Evolutionary conservation across 768 basidiomycete species (phyloP), one percentile per base, ranked within the genome.

Genomic region (Tulasnella sp.): DNA sequence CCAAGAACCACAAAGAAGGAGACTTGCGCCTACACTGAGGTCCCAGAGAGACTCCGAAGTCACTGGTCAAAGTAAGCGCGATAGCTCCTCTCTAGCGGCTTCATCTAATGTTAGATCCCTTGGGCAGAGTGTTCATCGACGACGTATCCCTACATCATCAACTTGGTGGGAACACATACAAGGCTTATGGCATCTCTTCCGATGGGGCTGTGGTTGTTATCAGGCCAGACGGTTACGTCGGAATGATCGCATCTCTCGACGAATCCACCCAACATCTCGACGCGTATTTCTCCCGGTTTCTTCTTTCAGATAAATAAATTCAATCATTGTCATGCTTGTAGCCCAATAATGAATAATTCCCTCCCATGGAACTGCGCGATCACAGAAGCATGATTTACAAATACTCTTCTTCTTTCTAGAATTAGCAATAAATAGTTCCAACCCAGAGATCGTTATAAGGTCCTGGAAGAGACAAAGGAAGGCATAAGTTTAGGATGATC

Each of bases 221-320:
- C 6, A 86, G 91, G 35, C 90, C 90, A 10, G 91, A 91, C 80
- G 91, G 91, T 20, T 91, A 91, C 77, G 86, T 93, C 40, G 90
- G 89, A 3, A 85, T 85, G 80, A 84, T 92, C 42, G 86, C 86
- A 1, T 87, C 91, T 0, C 83, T 92, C 57, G 85, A 86, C 70
- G 79, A 77, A 5, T 76, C 75, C 37, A 6, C 32, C 29, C 26
- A 40, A 32, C 70, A 75, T 26, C 69, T 79, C 37, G 74, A 76
- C 37, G 73, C 44, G 5, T 79, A 79, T 51, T 79, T 79, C 74
- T 74, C 73, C 39, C 69, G 69, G 1, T 79, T 79, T 37, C 40
- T 79, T 35, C 29, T 5, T 67, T 46, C 77, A 15, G 51, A 72
- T 55, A 70, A 55, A 78, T 67, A 67, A 35, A 67, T 67, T 26